Percentiles rank a stretch among this genome's conserved stretches.
Evolutionary conservation across 768 basidiomycete genomes (phyloP).

Genomic region (Leccinellum rugosiceps): DNA sequence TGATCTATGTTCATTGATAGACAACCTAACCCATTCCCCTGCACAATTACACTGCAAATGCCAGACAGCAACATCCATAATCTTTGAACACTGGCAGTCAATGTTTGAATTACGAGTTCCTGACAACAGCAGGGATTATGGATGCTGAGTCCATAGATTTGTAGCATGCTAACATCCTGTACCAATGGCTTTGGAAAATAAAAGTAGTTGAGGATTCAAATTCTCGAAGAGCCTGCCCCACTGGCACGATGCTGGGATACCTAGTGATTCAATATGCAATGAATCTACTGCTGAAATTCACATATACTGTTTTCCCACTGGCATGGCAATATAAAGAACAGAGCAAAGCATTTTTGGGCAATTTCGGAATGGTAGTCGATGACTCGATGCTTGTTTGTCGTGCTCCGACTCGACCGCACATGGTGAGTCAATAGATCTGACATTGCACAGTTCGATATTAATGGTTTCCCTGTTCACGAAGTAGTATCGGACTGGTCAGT

Average conservation of each 20-base stretch:
- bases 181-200: neutral
- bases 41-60: conserved; percentile 9
- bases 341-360: too few relatives aligned
- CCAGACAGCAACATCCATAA: conserved; percentile 2
- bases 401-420: too few relatives aligned
- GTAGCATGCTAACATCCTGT: neutral
- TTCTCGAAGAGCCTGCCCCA: neutral
- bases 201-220: neutral
- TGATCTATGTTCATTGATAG: conserved; percentile 3
- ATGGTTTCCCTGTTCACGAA: too few relatives aligned
- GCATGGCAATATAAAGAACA: too few relatives aligned
- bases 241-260: neutral
- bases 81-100: neutral
- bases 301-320: too few relatives aligned
- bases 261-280: too few relatives aligned
- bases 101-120: neutral
- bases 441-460: too few relatives aligned
- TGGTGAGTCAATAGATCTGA: too few relatives aligned
- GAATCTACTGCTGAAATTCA: too few relatives aligned
- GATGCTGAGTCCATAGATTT: neutral
- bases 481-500: too few relatives aligned
- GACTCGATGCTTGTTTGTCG: too few relatives aligned
- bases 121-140: neutral
- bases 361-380: too few relatives aligned
- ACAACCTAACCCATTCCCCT: conserved; percentile 14